phyloP scores from a whole-genome alignment of 805 yeast genomes.

The Metschnikowia matae region DNA sequence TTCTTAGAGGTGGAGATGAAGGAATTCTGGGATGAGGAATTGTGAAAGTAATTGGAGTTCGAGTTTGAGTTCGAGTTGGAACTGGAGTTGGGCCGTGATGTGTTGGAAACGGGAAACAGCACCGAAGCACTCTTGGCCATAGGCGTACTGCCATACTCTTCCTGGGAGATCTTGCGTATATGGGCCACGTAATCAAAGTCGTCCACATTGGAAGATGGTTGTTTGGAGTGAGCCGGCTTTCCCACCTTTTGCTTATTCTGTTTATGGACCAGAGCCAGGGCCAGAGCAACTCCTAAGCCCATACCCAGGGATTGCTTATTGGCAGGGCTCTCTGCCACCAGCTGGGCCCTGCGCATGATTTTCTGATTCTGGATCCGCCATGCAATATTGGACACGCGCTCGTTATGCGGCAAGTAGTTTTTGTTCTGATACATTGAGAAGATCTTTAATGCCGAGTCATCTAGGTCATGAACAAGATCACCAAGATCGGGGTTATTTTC shows the following conservation, averaged over 20 bases:
- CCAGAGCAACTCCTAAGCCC: no score
- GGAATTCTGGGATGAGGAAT: background rate
- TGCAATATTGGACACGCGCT: slow-evolving; percentile 40
- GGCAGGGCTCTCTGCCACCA: slow-evolving; percentile 2
- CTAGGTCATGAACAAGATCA: slow-evolving; percentile 30
- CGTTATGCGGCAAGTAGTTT: slow-evolving; percentile 38
- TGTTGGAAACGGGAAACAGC: background rate
- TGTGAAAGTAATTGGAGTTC: background rate
- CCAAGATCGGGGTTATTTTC: slow-evolving; percentile 4
- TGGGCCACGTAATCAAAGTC: slow-evolving; percentile 46
- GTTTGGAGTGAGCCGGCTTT: background rate
- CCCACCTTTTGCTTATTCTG: background rate
- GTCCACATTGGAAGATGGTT: slow-evolving; percentile 29
- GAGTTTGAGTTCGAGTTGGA: background rate
- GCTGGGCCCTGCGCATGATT: slow-evolving; percentile 14
- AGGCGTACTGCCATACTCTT: slow-evolving; percentile 23
- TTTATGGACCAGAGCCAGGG: no score
- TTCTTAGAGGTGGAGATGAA: background rate
- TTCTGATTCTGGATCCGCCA: slow-evolving; percentile 44
- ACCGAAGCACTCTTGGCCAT: background rate
- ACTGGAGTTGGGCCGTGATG: background rate
- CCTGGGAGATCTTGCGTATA: slow-evolving; percentile 39
- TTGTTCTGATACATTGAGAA: slow-evolving; percentile 41
- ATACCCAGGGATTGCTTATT: background rate
- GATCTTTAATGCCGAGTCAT: slow-evolving; percentile 34